phyloP scores from a whole-genome alignment of 352 stramenopile species.

The Phytophthora fragariaefolia region DNA sequence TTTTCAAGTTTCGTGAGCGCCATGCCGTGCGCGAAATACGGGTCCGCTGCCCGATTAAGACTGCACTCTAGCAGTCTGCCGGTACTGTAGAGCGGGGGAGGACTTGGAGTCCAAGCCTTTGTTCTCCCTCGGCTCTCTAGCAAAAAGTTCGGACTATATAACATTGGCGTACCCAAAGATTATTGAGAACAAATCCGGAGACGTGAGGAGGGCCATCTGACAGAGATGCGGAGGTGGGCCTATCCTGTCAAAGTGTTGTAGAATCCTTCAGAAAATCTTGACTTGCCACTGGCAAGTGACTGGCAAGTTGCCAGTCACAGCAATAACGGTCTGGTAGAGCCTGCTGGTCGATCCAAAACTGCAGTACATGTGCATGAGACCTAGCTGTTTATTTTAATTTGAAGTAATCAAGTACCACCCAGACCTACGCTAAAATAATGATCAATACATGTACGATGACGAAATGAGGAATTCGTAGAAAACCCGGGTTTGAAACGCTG shows the following conservation, averaged over 20 bases:
- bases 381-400: too few relatives aligned
- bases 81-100: too few relatives aligned
- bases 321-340: too few relatives aligned
- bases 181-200: slow-evolving; percentile 1
- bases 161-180: slow-evolving; percentile 1
- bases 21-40: background rate
- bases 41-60: background rate
- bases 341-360: background rate
- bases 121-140: background rate
- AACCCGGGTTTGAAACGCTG: background rate
- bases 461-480: too few relatives aligned
- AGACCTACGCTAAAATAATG: background rate
- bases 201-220: slow-evolving; percentile 2
- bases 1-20: background rate
- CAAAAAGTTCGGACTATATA: background rate
- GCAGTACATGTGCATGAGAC: too few relatives aligned
- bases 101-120: background rate
- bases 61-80: too few relatives aligned
- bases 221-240: background rate
- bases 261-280: slow-evolving; percentile 8
- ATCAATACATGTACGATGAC: too few relatives aligned
- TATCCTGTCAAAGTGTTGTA: slow-evolving; percentile 8
- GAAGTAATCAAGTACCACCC: too few relatives aligned
- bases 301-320: too few relatives aligned
- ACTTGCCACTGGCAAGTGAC: background rate